These are phyloP conservation scores for Aspergillus homomorphus DNA, from an alignment of 495 filamentous ascomycete genomes.

Conservation along the genomic window DNA sequence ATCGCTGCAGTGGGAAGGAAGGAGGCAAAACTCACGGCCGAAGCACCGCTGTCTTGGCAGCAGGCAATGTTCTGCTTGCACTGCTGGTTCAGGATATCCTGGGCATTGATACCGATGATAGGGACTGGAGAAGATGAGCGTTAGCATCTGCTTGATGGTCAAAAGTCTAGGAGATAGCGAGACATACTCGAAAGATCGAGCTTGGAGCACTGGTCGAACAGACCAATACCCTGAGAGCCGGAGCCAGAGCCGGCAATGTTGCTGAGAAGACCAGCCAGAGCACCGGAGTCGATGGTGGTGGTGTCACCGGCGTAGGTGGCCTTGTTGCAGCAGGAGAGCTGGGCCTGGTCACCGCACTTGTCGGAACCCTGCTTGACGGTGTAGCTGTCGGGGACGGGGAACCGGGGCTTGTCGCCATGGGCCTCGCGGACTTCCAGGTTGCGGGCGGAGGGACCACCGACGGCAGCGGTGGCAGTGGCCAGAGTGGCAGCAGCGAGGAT, in stretches of 20 bases:
- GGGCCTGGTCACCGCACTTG: constrained; percentile 49
- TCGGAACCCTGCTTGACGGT: constrained; percentile 47
- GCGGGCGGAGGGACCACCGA: constrained; percentile 4
- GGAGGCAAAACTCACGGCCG: constrained; percentile 30
- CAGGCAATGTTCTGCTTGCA: constrained; percentile 56
- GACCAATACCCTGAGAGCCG: constrained; percentile 32
- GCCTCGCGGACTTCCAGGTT: constrained; percentile 6
- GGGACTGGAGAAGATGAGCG: constrained; percentile 21
- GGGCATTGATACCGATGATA: constrained; percentile 31
- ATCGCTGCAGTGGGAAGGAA: not conserved
- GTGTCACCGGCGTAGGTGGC: constrained; percentile 45
- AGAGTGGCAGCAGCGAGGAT: constrained; percentile 2
- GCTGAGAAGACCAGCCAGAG: constrained; percentile 29
- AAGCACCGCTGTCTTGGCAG: constrained; percentile 43
- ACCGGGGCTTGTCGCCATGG: constrained; percentile 23
- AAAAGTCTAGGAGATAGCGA: not conserved
- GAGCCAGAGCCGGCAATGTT: constrained; percentile 35
- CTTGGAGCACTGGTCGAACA: constrained; percentile 42
- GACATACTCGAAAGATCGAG: constrained; percentile 31
- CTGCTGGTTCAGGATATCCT: constrained; percentile 46
- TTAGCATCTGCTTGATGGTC: constrained; percentile 15
- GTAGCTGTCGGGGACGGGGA: constrained; percentile 38
- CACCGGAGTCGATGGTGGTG: constrained; percentile 28
- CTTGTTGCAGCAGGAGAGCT: constrained; percentile 50
- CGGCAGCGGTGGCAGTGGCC: constrained; percentile 8